Evolutionary conservation across 2,329 filamentous ascomycete genomes (phyloP), one percentile per base, ranked within the genome.

Genomic region (Pleoardoris graminearum): DNA sequence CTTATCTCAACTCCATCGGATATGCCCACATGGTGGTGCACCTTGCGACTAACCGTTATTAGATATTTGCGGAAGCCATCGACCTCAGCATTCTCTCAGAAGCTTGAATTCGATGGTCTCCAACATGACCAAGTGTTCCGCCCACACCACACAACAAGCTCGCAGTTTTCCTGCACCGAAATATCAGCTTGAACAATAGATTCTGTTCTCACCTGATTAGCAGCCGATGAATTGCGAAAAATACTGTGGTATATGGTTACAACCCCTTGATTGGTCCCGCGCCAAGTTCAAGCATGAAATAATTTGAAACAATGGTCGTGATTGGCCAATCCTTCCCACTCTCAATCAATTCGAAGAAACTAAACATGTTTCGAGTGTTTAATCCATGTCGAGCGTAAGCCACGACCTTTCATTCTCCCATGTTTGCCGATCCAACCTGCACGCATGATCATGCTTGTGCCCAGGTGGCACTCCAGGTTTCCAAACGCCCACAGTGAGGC

Each of bases 311-410:
- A 14, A 22, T 19, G 11, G 1, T 19, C 5, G 35, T 50, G 36
- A 48, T 54, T 56, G 55, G 51, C 33, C 39, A n/a, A 36, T 21
- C 27, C 12, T 14, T n/a, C 17, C 1, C 41, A 2, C 8, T 21
- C 4, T 48, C 38, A 46, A 49, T 53, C 21, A 53, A 50, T 42
- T 23, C 37, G 53, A 60, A 52, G 58, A 60, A 60, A 58, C 58
- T 33, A 64, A 65, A 69, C 63, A 64, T 67, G 67, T 69, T 69
- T 68, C 62, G 59, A 58, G 46, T 50, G 48, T 25, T 43, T 43
- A 14, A 17, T 17, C 44, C 32, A 47, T 29, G 33, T 29, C 17
- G 21, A 12, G 19, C n/a, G 17, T 14, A 35, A 36, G 12, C 12
- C 25, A 43, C 14, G 7, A 16, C 21, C 36, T 41, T n/a, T 36